phyloP scores from a whole-genome alignment of 805 yeast species.

The Priceomyces melissophilus region DNA sequence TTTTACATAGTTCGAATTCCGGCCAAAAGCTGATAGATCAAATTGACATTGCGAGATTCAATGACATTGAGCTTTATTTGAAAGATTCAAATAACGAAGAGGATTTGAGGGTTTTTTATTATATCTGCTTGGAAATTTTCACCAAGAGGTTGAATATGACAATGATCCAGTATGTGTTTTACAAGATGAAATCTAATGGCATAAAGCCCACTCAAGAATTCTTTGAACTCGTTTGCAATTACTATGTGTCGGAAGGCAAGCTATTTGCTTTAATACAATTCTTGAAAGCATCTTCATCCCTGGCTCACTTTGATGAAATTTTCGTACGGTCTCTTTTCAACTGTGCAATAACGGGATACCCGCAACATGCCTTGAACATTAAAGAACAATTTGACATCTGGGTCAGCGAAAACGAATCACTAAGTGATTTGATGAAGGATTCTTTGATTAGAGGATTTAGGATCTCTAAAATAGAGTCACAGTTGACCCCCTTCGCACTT shows the following conservation, averaged over 20 bases:
- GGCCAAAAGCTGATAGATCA: slow-evolving; percentile 22
- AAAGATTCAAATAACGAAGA: slow-evolving; percentile 7
- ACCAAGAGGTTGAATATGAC: slow-evolving; percentile 24
- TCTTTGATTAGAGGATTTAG: slow-evolving; percentile 12
- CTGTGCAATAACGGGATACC: slow-evolving; percentile 31
- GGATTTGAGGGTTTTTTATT: slow-evolving; percentile 25
- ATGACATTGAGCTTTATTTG: slow-evolving; percentile 13
- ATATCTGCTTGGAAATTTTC: slow-evolving; percentile 25
- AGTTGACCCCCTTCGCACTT: slow-evolving; percentile 23
- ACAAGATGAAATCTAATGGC: slow-evolving; percentile 22
- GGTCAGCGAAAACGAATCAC: slow-evolving; percentile 8
- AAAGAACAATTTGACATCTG: slow-evolving; percentile 11
- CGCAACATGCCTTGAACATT: slow-evolving; percentile 26
- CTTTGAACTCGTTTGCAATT: slow-evolving; percentile 21
- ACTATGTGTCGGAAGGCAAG: slow-evolving; percentile 23
- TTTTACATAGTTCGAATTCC: slow-evolving; percentile 19
- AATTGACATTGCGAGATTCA: slow-evolving; percentile 21
- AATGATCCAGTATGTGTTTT: slow-evolving; percentile 23
- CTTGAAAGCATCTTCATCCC: slow-evolving; percentile 12
- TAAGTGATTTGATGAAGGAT: slow-evolving; percentile 11
- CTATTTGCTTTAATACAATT: slow-evolving; percentile 28
- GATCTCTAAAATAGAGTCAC: slow-evolving; percentile 20
- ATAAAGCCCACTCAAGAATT: slow-evolving; percentile 17
- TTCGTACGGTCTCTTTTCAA: slow-evolving; percentile 25
- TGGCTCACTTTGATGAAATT: slow-evolving; percentile 18